Evolutionary conservation across 78 protist genomes (phyloP), one percentile per base, ranked within the genome.

Genomic region (Carpediemonas membranifera): DNA sequence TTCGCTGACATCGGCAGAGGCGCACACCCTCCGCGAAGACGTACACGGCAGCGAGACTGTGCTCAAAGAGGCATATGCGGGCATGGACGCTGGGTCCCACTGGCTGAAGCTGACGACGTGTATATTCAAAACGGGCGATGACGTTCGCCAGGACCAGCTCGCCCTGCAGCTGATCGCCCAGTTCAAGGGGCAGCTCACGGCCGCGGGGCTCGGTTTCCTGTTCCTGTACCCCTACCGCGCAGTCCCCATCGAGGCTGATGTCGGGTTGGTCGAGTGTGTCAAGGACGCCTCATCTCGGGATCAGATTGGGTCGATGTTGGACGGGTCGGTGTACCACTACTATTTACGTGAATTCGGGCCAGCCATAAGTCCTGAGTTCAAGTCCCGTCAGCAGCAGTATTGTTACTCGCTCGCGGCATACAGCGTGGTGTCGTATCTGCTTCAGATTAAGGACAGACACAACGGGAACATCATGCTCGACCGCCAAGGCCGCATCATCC

Each of bases 381-480:
- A 7, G 51, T 41, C 30, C 13, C 31, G 66, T 44, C 30, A 7
- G 50, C 31, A 61, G 44, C 66, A 61, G 44, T 61, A 41, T 41
- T 41, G 47, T 61, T 61, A 3, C 39, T 61, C 66, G 35, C 39
- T 61, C 36, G 66, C 51, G 18, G 50, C 66, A 13, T 16, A 14
- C 14, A 41, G 57, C 39, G 51, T 61, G 9, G 35, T 7, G 3
- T 16, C 36, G 18, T 61, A 14, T 3, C 16, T 61, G 39, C 35
- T 61, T 13, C 66, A 61, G 44, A 7, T 61, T 16, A 61, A 61
- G 44, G 66, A 61, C 44, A 25, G 66, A 7, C 77, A 73, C 19
- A 73, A 73, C 3, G 77, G 77, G 16, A 73, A 73, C 54, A 73
- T 73, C 37, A 28, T 73, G 77, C 3, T 59, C 24, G 59, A 35